Base-by-base conservation (phyloP, 768 basidiomycete species). In the Mycena olivaceomarginata region DNA sequence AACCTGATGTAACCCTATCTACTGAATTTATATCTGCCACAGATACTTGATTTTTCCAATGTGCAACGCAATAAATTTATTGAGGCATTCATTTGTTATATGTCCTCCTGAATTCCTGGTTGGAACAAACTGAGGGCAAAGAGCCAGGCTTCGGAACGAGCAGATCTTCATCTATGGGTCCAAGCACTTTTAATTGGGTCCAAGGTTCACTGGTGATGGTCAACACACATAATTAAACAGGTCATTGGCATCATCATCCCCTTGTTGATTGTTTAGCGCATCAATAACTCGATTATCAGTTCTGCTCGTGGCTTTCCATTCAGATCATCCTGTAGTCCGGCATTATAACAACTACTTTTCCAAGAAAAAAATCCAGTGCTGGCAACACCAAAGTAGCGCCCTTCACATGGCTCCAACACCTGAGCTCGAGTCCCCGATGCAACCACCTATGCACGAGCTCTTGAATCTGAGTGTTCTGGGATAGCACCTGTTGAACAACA, bases 141-240 rank as follows among this genome's bases (percentile, higher is more conserved):
- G 25, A 25, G 25, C 25, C 25, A 25, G 25, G 25, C 25, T 25
- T 25, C 25, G 25, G 25, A 25, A 1, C 2, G 25, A 2, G 25
- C 25, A 25, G 25, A 25, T 25, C 25, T 25, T 25, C 25, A 45
- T 8, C 4, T 11, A 15, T 15, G 72, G 16, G 72, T 43, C 2
- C 39, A 60, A 18, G 66, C 72, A 22, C 13, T 74, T 9, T 22
- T 74, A 7, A 37, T 67, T 37, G 72, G 72, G 3, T 74, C 66
- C 40, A 51, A 59, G 16, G 57, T 74, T 20, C 72, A 74, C 41
- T 74, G 72, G 72, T 9, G 59, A n/a, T 40, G 72, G 9, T 59
- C 72, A 8, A 45, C 62, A 4, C 59, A 59, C 66, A 56, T 22
- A 31, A 60, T 74, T 4, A 74, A 74, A 40, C 65, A 46, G 37